phyloP scores from a whole-genome alignment of 345 rosid genomes.

The Camelina neglecta region DNA sequence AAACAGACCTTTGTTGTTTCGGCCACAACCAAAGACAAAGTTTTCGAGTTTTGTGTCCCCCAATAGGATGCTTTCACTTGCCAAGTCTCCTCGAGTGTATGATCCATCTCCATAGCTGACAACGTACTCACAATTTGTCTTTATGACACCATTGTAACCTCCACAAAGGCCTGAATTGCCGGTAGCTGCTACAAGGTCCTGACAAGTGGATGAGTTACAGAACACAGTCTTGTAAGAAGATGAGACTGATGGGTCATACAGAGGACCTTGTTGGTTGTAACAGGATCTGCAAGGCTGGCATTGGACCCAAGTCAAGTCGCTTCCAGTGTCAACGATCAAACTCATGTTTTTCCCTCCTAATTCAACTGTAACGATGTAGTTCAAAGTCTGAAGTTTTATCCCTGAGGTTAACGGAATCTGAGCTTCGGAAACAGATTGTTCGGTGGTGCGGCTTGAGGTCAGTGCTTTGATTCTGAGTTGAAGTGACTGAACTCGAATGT shows the following conservation, averaged over 20 bases:
- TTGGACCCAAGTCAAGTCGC: constrained; percentile 96
- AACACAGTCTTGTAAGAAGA: constrained; percentile 57
- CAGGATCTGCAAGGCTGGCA: constrained; percentile 84
- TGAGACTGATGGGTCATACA: constrained; percentile 70
- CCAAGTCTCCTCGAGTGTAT: constrained; percentile 77
- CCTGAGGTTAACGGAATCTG: constrained; percentile 74
- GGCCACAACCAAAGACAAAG: constrained; percentile 83
- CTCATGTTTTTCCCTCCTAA: constrained; percentile 65
- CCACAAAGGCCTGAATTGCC: constrained; percentile 63
- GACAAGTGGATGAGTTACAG: constrained; percentile 77
- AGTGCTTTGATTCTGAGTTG: constrained; percentile 55
- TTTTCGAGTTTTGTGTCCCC: constrained; percentile 50
- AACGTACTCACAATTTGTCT: constrained; percentile 60
- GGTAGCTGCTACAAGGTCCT: constrained; percentile 55
- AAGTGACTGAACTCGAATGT: constrained; percentile 54
- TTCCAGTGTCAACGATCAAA: constrained; percentile 87
- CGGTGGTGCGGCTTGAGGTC: constrained; percentile 22
- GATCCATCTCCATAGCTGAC: constrained; percentile 93
- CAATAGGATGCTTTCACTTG: constrained; percentile 55
- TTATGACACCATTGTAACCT: constrained; percentile 30
- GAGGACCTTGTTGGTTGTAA: constrained; percentile 73
- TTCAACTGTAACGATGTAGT: constrained; percentile 72
- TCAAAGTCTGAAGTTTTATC: constrained; percentile 60
- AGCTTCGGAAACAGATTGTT: constrained; percentile 41
- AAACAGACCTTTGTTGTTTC: constrained; percentile 74